A percentile compares a stretch with the other conserved stretches of the same genome.
phyloP scores from a whole-genome alignment of 1,284 basidiomycete genomes.

The Puccinia horiana region DNA sequence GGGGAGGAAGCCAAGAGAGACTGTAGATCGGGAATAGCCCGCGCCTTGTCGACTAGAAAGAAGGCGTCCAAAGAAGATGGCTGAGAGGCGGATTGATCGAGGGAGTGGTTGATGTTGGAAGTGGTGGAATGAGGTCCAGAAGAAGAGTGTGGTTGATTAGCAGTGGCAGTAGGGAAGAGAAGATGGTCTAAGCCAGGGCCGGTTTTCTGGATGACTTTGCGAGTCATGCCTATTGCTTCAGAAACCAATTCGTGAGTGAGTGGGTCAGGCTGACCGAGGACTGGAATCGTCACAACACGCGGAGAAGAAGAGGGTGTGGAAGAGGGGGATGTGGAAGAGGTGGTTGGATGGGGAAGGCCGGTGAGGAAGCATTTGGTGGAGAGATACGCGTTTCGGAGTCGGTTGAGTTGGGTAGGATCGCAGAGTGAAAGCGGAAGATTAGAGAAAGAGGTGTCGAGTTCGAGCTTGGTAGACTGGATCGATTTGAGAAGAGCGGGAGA shows the following conservation, averaged over 20 bases:
- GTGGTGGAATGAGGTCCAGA: background rate
- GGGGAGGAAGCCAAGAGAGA: background rate
- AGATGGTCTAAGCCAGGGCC: slow-evolving; percentile 39
- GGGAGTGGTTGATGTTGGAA: background rate
- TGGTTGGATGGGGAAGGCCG: background rate
- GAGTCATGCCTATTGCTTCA: slow-evolving; percentile 24
- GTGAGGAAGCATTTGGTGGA: slow-evolving; percentile 18
- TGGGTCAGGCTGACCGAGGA: background rate
- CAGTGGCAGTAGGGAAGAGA: background rate
- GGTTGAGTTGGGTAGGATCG: background rate
- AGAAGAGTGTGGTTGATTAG: background rate
- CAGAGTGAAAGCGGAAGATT: background rate
- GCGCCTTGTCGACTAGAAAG: slow-evolving; percentile 6
- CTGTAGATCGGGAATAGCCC: background rate
- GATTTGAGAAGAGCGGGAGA: background rate
- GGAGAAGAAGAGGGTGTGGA: background rate
- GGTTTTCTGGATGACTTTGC: slow-evolving; percentile 38
- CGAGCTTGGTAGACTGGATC: background rate
- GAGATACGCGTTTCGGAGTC: slow-evolving; percentile 1
- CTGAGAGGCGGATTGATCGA: background rate
- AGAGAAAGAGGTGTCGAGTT: background rate
- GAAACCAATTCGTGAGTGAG: background rate
- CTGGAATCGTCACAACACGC: too few species aligned
- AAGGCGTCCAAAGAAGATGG: background rate
- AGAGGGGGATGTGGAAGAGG: background rate